Percentiles rank a stretch among this genome's conserved stretches.
Evolutionary conservation across 768 basidiomycete genomes (phyloP).

Genomic region (Rubroboletus satanas): DNA sequence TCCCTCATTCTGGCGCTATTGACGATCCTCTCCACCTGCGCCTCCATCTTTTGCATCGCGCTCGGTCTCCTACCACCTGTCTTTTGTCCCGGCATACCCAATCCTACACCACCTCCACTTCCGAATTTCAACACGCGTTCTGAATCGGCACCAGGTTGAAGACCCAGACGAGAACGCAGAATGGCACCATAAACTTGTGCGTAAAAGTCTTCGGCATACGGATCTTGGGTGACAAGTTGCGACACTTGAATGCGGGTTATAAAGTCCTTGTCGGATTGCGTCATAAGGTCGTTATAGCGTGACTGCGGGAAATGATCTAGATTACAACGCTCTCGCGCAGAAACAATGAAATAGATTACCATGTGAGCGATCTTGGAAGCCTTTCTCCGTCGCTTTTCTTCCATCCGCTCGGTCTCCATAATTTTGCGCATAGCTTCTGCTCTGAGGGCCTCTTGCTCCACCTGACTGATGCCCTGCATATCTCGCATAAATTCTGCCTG

Average conservation of each 20-base stretch:
- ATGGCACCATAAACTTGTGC: conserved; percentile 93
- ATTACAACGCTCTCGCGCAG: neutral
- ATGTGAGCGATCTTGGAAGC: conserved; percentile 87
- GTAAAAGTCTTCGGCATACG: conserved; percentile 97
- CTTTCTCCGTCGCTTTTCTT: conserved; percentile 75
- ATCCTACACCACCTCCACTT: conserved; percentile 81
- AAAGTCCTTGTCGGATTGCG: conserved; percentile 98
- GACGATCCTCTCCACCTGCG: conserved; percentile 95
- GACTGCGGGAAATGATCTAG: conserved; percentile 43
- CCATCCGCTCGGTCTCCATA: conserved; percentile 84
- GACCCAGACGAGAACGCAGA: conserved; percentile 71
- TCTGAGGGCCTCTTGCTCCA: conserved; percentile 66
- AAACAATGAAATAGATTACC: conserved; percentile 41
- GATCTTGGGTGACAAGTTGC: conserved; percentile 95
- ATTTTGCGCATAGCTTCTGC: conserved; percentile 86
- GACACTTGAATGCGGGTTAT: conserved; percentile 99
- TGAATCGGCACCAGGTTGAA: conserved; percentile 54
- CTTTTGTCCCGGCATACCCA: conserved; percentile 46
- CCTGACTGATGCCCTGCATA: conserved; percentile 55
- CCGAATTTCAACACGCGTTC: conserved; percentile 85
- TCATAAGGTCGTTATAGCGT: conserved; percentile 93
- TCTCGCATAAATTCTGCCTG: conserved; percentile 66
- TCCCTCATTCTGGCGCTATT: conserved; percentile 84
- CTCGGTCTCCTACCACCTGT: conserved; percentile 67
- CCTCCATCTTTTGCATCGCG: conserved; percentile 90